Base-by-base conservation (phyloP, 176 grass and related monocot species). In the Panicum miliaceum region DNA sequence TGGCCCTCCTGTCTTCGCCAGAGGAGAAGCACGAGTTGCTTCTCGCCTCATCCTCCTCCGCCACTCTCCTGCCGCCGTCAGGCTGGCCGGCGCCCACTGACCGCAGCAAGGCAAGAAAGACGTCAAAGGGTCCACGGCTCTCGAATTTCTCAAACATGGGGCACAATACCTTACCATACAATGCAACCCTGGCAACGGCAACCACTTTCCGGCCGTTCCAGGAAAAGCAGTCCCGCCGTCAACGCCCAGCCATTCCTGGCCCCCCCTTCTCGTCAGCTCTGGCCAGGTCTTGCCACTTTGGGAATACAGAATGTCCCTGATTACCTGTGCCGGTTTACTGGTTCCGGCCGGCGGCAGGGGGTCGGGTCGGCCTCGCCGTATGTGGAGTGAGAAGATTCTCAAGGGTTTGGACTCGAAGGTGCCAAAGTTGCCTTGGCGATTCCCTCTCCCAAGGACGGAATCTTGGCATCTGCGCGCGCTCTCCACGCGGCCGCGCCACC, bases 141-240 rank as follows among this genome's bases (percentile, higher is more conserved):
- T 8, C 57, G 64, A 83, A 83, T 43, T 19, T 18, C 42, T 8
- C 57, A 75, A 83, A 83, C 57, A n/a, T 18, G 81, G 75, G 54
- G 75, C 8, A 26, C 7, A 0, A 20, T 27, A 26, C n/a, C n/a
- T n/a, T n/a, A n/a, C n/a, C n/a, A n/a, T n/a, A n/a, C n/a, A n/a
- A n/a, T n/a, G n/a, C 3, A 71, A 46, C 42, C 43, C 68, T 14
- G 22, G 15, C 68, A 71, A 7, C 40, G 13, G 68, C 40, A 71
- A 45, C n/a, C 42, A 40, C 22, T 10, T 0, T 45, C 68, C 41
- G 20, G 15, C 35, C 38, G 2, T 70, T 45, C 68, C 68, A 7
- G 12, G 41, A 47, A 71, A 45, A 65, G 64, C 34, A 37, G 15
- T 9, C 20, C 7, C 4, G 16, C 29, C 5, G 29, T 36, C 60